These are phyloP conservation scores for Lichtheimia ornata DNA, from an alignment of 371 early-diverging fungal species.

Conservation along the genomic window DNA sequence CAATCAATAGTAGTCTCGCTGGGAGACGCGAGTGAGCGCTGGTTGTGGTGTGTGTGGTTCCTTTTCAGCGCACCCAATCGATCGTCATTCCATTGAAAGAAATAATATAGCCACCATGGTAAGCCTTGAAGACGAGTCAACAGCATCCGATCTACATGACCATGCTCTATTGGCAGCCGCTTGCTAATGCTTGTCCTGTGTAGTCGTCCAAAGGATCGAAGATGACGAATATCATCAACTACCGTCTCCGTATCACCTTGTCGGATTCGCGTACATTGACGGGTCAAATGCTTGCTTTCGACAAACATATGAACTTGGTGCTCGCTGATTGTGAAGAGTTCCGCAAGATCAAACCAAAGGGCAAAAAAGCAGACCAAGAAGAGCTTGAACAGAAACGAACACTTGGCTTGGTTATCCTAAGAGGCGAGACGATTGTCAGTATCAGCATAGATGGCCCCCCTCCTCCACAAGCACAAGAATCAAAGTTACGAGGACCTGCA, in stretches of 20 bases:
- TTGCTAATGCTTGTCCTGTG: not conserved
- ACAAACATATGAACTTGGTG: conserved; percentile 98
- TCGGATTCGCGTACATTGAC: conserved; percentile 89
- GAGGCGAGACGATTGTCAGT: conserved; percentile 92
- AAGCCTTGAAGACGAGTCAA: too few relatives aligned
- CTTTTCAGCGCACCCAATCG: too few relatives aligned
- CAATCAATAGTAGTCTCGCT: too few relatives aligned
- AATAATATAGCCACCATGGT: too few relatives aligned
- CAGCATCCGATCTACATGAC: too few relatives aligned
- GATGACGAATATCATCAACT: conserved; percentile 93
- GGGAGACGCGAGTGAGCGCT: too few relatives aligned
- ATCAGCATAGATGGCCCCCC: conserved; percentile 93
- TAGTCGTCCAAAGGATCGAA: conserved; percentile 73
- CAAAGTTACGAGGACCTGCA: conserved; percentile 52
- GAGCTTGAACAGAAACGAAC: conserved; percentile 82
- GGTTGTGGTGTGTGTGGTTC: too few relatives aligned
- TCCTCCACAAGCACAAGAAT: conserved; percentile 70
- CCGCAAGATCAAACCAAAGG: conserved; percentile 81
- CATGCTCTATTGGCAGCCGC: too few relatives aligned
- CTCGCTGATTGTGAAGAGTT: conserved; percentile 97
- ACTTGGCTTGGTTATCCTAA: conserved; percentile 91
- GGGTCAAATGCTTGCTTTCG: conserved; percentile 98
- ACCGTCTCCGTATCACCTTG: conserved; percentile 90
- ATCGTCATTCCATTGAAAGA: too few relatives aligned
- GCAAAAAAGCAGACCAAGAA: conserved; percentile 38